Base-by-base conservation (phyloP, 2,329 filamentous ascomycete species). In the Sordariomycetes sp. region DNA sequence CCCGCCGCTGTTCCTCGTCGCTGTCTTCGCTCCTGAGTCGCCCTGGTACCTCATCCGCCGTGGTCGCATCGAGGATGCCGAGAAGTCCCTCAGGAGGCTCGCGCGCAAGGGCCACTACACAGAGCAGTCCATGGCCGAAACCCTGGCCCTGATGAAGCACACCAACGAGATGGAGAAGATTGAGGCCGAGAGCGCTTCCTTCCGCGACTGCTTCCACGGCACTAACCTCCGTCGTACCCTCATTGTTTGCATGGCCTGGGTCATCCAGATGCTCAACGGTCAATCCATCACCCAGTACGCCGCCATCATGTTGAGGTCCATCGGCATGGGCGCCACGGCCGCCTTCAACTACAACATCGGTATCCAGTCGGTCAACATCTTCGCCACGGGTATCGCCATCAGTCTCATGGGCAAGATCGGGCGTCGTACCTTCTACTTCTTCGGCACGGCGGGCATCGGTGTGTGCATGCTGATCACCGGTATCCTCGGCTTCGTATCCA, bases 281-380 rank as follows among this genome's bases (percentile, higher is more conserved):
- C 43, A 71, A 43, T 66, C 69, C 2, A 70, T 75, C 46, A 70
- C 66, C 29, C 59, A 63, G 18, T 75, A 68, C 40, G 70, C 67
- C 3, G 68, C 68, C 2, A 70, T 74, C 40, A 55, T 64, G 40
- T 64, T 74, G 34, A 50, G 62, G 33, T 64, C 71, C 35, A 66
- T 68, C 8, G 70, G 70, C 3, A 55, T 75, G 39, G 44, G 46
- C 17, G 42, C 50, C 2, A 47, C 44, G 5, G 58, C 58, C 30
- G 54, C 69, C 3, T 74, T 70, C 41, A 47, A 52, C 42, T 55
- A 47, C 42, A 60, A 62, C 35, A 72, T 75, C 43, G 64, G 61
- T 8, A 58, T 74, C 39, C 69, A 63, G 18, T 58, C 59, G 0
- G 54, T 66, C 31, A 63, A 59, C 28, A 59, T 65, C 20, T 21